Evolutionary conservation across 2,329 filamentous ascomycete species (phyloP), one percentile per base, ranked within the genome.

Genomic region (Rhexocercosporidium sp.): DNA sequence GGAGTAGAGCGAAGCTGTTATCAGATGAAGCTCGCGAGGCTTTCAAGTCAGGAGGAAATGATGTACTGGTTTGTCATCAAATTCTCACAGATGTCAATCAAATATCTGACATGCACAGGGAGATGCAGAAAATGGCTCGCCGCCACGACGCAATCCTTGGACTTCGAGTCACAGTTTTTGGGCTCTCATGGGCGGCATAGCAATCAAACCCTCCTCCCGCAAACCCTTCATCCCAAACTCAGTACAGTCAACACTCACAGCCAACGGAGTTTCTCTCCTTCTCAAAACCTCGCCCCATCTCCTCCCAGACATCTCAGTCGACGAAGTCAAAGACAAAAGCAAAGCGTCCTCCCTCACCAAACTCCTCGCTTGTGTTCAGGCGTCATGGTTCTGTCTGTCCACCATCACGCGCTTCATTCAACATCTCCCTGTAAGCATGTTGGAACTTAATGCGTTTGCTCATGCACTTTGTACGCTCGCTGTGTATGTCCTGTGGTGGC

Each of bases 251-350:
- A 59, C 56, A 25, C 18, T 59, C 12, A 44, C 34, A 12, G 34
- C 39, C 9, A 37, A 44, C 7, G 29, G 34, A 16, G 22, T 37
- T 7, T 34, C 41, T 22, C 22, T 62, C 29, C 44, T 51, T 14
- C 20, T 62, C 1, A 47, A 62, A 16, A 6, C 25, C 12, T 9
- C 22, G 25, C 41, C 20, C 6, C 27, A 49, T 16, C 59, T 49
- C n/a, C 44, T 62, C 9, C 25, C 44, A 7, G 11, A 57, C 20
- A 39, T 57, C 20, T 53, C 56, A 4, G 20, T 44, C 22, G 20
- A 59, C 8, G 56, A 59, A 11, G 39, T 59, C n/a, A 27, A 41
- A 41, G 37, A 59, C 56, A 59, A 46, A 44, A 59, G 56, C 34
- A 41, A 59, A 44, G 37, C 56, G 7, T 20, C 20, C 20, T 39